phyloP scores from a whole-genome alignment of 1,284 basidiomycete species.

The Ganoderma multipileum region DNA sequence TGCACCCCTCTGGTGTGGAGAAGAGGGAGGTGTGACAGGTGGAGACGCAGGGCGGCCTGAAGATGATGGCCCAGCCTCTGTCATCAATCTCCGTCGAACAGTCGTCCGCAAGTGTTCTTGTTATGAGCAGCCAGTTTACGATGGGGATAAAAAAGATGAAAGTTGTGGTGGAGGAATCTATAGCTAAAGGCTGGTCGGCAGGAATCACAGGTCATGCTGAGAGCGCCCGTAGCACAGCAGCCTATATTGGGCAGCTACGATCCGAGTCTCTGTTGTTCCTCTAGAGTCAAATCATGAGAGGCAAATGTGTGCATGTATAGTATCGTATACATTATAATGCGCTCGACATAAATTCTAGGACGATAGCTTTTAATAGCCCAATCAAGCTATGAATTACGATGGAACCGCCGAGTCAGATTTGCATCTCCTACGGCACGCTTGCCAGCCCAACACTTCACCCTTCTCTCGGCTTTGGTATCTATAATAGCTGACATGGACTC shows the following conservation, averaged over 20 bases:
- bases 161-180: not conserved
- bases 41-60: constrained; percentile 24
- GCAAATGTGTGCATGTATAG: not conserved
- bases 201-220: not conserved
- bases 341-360: not conserved
- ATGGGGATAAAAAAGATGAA: not conserved
- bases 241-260: not conserved
- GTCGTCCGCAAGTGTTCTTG: not conserved
- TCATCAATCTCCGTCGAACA: constrained; percentile 27
- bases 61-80: constrained; percentile 41
- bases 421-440: not conserved
- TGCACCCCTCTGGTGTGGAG: constrained; percentile 30
- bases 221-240: not conserved
- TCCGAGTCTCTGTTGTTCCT: not conserved
- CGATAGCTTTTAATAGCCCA: too few species aligned
- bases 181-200: constrained; percentile 2
- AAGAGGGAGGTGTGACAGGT: constrained; percentile 25
- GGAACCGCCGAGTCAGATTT: not conserved
- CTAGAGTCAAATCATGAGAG: too few species aligned
- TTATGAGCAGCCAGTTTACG: not conserved
- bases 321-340: not conserved
- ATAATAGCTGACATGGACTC: constrained; percentile 43
- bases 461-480: constrained; percentile 1
- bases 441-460: not conserved
- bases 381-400: not conserved